Conservation (phyloP, 164 flowering plant species). For the Vitis rotundifolia region DNA sequence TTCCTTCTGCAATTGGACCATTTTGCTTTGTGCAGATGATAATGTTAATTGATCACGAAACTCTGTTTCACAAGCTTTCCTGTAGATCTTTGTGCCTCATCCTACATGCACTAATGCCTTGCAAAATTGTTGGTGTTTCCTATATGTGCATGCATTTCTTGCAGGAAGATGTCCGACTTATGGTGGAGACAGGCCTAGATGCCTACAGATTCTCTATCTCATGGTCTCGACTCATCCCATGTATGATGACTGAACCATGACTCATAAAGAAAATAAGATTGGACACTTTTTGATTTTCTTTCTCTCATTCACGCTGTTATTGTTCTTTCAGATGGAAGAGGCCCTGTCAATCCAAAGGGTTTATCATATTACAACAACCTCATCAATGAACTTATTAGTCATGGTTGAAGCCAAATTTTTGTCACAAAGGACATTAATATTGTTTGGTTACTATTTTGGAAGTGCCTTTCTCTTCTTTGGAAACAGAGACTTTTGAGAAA, state of each 20-base stretch:
- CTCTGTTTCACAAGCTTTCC: no score
- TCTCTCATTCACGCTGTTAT: not conserved
- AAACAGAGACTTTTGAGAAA: no score
- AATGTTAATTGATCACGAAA: no score
- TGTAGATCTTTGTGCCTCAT: no score
- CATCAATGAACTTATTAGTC: slow-evolving; percentile 51
- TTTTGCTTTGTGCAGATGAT: no score
- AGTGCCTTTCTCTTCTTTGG: no score
- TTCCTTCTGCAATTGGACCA: no score
- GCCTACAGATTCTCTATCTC: slow-evolving; percentile 66
- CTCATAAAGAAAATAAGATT: not conserved
- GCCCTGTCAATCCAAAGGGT: slow-evolving; percentile 73
- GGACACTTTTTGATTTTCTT: not conserved
- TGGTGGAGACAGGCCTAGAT: slow-evolving; percentile 54
- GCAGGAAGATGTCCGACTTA: slow-evolving; percentile 64
- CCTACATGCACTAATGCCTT: no score
- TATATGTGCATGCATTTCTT: not conserved
- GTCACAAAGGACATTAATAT: no score
- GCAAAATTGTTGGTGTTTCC: no score
- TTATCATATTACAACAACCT: slow-evolving; percentile 67
- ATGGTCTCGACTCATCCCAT: slow-evolving; percentile 61
- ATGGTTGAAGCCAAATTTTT: slow-evolving; percentile 30
- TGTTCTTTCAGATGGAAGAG: slow-evolving; percentile 60
- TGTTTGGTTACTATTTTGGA: no score
- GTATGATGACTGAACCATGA: slow-evolving; percentile 22